These are phyloP conservation scores for Neurospora tetraspora DNA, from an alignment of 495 filamentous ascomycete species.

Conservation along the genomic window DNA sequence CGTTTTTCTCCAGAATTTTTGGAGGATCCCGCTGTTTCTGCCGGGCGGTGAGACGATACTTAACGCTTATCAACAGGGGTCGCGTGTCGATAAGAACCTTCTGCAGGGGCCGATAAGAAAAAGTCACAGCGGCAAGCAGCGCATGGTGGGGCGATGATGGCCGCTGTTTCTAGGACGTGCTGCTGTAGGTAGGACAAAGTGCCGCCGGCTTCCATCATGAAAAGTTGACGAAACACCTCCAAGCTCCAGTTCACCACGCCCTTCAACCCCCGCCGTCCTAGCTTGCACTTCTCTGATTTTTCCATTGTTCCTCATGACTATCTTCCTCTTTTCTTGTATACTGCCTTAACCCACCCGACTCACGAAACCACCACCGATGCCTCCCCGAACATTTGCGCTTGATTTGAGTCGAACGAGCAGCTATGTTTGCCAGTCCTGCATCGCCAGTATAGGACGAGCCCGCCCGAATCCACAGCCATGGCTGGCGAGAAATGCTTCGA, in stretches of 20 bases:
- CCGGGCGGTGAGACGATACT: constrained; percentile 16
- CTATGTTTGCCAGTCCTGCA: constrained; percentile 27
- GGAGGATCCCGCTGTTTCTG: constrained; percentile 18
- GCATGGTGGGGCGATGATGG: neutral
- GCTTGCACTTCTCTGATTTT: neutral
- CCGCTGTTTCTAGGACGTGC: neutral
- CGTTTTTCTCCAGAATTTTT: constrained; percentile 19
- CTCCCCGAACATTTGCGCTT: constrained; percentile 17
- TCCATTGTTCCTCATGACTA: neutral
- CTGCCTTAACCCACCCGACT: neutral
- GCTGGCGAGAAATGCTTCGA: constrained; percentile 13
- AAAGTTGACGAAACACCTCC: neutral
- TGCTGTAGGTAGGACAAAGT: neutral
- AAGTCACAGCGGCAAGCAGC: constrained; percentile 1
- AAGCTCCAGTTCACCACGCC: neutral
- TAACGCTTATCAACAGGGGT: constrained; percentile 9
- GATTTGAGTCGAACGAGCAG: constrained; percentile 18
- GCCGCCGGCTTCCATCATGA: neutral
- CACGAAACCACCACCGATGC: constrained; percentile 9
- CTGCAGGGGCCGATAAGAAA: constrained; percentile 11
- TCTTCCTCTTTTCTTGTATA: neutral
- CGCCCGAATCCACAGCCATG: constrained; percentile 10
- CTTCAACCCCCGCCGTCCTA: neutral
- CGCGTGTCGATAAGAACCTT: constrained; percentile 17
- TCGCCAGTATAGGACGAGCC: constrained; percentile 13